These are phyloP conservation scores for Calonectria hongkongensis DNA, from an alignment of 2,329 filamentous ascomycete species.

Conservation along the genomic window DNA sequence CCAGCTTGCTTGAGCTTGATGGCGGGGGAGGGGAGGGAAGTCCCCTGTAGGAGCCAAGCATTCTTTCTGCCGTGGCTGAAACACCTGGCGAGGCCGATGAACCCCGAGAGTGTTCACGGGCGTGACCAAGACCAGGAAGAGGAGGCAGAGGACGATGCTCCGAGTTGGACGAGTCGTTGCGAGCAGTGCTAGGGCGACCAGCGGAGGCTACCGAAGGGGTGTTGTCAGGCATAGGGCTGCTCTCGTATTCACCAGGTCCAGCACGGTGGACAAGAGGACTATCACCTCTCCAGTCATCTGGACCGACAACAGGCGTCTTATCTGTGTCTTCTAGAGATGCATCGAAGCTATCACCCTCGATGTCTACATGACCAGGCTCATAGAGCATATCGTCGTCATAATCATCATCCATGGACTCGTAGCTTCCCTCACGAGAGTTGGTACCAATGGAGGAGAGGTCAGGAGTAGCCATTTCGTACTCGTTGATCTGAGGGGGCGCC, in stretches of 20 bases:
- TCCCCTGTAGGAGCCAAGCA: constrained; percentile 78
- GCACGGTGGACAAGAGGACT: constrained; percentile 65
- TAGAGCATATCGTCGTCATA: constrained; percentile 76
- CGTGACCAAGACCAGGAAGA: constrained; percentile 78
- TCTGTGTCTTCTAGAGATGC: constrained; percentile 95
- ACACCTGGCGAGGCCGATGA: constrained; percentile 77
- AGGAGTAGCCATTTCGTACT: constrained; percentile 98
- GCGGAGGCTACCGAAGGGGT: constrained; percentile 64
- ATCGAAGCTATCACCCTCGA: constrained; percentile 91
- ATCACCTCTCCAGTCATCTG: constrained; percentile 94
- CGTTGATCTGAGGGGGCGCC: constrained; percentile 94
- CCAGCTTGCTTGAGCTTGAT: constrained; percentile 79
- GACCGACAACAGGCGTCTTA: constrained; percentile 98
- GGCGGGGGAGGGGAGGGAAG: constrained; percentile 85
- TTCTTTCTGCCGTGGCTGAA: constrained; percentile 82
- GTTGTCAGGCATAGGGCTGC: constrained; percentile 79
- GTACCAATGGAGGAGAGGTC: constrained; percentile 95
- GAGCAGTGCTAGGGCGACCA: constrained; percentile 73
- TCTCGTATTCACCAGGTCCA: constrained; percentile 72
- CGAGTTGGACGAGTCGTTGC: constrained; percentile 84
- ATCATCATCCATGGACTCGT: constrained; percentile 87
- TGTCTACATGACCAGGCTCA: constrained; percentile 71
- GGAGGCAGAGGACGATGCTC: constrained; percentile 92
- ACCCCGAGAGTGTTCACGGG: constrained; percentile 63
- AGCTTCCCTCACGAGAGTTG: constrained; percentile 94